These are phyloP conservation scores for Penicillium sp. DNA, from an alignment of 2,329 filamentous ascomycete genomes.

Conservation along the genomic window DNA sequence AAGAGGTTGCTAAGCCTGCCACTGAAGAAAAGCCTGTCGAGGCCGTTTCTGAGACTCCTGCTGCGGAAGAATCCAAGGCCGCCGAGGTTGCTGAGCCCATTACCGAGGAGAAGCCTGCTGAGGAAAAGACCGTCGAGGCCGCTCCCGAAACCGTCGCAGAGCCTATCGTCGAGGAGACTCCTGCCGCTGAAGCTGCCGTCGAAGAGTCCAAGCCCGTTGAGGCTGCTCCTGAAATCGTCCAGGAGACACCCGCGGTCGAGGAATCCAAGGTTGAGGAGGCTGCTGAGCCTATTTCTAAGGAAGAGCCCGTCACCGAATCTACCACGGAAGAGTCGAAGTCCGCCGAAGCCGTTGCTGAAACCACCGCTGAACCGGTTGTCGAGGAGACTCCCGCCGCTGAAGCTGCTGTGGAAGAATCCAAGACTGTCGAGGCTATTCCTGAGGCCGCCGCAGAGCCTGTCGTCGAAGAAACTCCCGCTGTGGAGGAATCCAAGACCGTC, in stretches of 20 bases:
- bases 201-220: slow-evolving; percentile 8
- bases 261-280: neutral
- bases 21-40: neutral
- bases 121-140: neutral
- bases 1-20: neutral
- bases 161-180: slow-evolving; percentile 1
- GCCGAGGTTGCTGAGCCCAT: neutral
- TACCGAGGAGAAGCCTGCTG: slow-evolving; percentile 1
- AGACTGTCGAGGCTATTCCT: slow-evolving; percentile 5
- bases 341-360: slow-evolving; percentile 1
- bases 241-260: neutral
- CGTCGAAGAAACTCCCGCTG: neutral
- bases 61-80: neutral
- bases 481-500: neutral
- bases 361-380: too few relatives aligned
- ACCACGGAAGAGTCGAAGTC: slow-evolving; percentile 1
- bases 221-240: neutral
- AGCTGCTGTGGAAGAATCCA: neutral
- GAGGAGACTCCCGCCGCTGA: neutral
- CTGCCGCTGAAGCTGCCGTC: neutral
- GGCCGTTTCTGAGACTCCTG: slow-evolving; percentile 7
- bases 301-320: neutral
- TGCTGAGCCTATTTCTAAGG: neutral
- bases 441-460: neutral
- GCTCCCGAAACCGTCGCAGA: neutral